phyloP scores from a whole-genome alignment of 2,329 filamentous ascomycete species.

The Pleoardoris graminearum region DNA sequence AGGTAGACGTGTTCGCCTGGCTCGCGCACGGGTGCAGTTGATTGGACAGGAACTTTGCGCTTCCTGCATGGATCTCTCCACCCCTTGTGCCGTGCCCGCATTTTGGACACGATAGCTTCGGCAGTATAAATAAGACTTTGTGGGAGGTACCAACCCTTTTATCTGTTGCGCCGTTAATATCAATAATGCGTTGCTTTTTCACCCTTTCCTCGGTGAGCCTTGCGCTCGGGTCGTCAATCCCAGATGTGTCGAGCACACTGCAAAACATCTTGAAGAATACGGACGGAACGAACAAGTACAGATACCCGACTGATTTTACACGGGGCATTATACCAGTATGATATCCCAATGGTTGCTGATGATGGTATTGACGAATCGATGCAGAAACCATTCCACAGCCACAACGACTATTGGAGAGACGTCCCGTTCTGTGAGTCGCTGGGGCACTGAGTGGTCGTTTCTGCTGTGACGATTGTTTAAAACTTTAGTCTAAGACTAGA shows the following conservation, averaged over 20 bases:
- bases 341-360: constrained; percentile 1
- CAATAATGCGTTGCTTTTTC: constrained; percentile 25
- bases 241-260: constrained; percentile 51
- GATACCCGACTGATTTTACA: constrained; percentile 65
- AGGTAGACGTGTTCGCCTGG: neutral
- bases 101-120: neutral
- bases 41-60: constrained; percentile 12
- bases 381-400: constrained; percentile 58
- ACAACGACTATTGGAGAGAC: constrained; percentile 64
- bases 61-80: constrained; percentile 5
- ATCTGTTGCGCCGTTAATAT: neutral
- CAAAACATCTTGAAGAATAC: constrained; percentile 62
- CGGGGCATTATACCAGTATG: constrained; percentile 61
- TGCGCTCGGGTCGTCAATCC: constrained; percentile 36
- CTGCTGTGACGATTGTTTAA: too few relatives aligned
- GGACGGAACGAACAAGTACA: constrained; percentile 56
- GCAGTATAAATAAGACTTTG: constrained; percentile 1
- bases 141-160: neutral
- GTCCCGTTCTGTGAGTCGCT: constrained; percentile 55
- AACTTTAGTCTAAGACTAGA: too few relatives aligned
- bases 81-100: neutral
- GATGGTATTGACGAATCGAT: constrained; percentile 7
- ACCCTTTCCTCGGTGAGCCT: constrained; percentile 19
- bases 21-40: constrained; percentile 10
- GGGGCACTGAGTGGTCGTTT: too few relatives aligned